Evolutionary conservation across 164 flowering plant genomes (phyloP), one percentile per base, ranked within the genome.

Genomic region (Piper longum): DNA sequence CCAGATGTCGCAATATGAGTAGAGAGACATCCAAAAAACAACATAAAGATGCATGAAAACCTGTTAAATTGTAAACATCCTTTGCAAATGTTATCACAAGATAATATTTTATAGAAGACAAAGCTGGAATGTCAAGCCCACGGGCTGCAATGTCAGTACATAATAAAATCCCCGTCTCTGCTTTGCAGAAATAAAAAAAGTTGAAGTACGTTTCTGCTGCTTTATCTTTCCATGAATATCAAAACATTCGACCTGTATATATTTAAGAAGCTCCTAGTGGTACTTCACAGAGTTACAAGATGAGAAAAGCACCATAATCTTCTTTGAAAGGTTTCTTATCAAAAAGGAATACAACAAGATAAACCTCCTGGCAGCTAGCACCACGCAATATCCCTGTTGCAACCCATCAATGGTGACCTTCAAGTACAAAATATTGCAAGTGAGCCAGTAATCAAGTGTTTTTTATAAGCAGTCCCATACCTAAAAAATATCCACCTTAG

Each of bases 121-220:
- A 57, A n/a, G 41, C 77, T 64, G 95, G 93, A 71, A 95, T 86
- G 72, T 95, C 95, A 66, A 95, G 93, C 42, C 98, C 97, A 57
- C 96, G 88, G 63, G 92, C 99, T 70, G 97, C 97, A 62, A 93
- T 91, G 82, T 93, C 96, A 43, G 99, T 93, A 66, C 98, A 95
- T 43, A 93, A 75, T 74, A 93, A 72, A 61, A 91, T 88, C n/a
- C 99, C 96, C 62, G 76, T 85, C 63, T 88, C 83, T 12, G 88
- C 88, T 76, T 87, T 81, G 75, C 86, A 81, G 73, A 85, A 95
- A 57, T 85, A 72, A 89, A 88, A 71, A 87, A 85, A 42, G 97
- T 87, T 39, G 88, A 66, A 2, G 95, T 84, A 9, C 97, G 73
- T 69, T 85, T 88, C 72, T 82, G 83, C 82, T 90, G 96, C 78